A percentile compares a stretch with the other conserved stretches of the same genome.
Conservation (phyloP, 73 alveolate genomes). For the Blepharisma japonicum region DNA sequence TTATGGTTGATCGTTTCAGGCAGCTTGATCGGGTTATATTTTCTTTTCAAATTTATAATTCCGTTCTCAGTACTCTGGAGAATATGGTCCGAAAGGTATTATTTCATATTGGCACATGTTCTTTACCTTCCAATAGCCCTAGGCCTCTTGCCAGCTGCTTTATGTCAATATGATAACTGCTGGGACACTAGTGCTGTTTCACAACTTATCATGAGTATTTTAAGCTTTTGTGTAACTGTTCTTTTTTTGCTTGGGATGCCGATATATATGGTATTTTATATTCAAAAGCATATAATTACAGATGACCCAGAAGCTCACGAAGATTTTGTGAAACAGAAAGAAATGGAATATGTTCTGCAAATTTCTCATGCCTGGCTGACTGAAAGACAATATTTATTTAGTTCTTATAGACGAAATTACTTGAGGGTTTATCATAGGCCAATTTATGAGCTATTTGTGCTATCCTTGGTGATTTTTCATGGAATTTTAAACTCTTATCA, state of each 20-base stretch:
- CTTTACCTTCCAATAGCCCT: background rate
- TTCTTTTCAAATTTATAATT: background rate
- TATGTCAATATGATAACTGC: background rate
- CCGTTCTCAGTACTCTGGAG: background rate
- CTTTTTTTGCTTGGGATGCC: background rate
- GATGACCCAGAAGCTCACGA: background rate
- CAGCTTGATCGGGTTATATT: background rate
- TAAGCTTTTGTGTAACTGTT: background rate
- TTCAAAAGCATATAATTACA: background rate
- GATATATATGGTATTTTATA: background rate
- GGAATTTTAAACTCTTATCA: background rate
- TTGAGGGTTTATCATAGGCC: background rate
- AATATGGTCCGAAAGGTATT: background rate
- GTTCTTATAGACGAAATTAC: background rate
- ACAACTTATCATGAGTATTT: background rate
- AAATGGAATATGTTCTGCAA: background rate
- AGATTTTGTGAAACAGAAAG: background rate
- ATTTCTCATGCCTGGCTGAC: constrained; percentile 2
- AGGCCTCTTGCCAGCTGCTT: background rate
- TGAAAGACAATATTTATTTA: background rate
- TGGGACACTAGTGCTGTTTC: background rate
- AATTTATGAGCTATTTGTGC: background rate
- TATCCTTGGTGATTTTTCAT: background rate
- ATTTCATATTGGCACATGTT: background rate
- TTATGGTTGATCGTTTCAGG: background rate